Evolutionary conservation across 2,329 filamentous ascomycete genomes (phyloP).

Genomic region (Epichloe bromicola): DNA sequence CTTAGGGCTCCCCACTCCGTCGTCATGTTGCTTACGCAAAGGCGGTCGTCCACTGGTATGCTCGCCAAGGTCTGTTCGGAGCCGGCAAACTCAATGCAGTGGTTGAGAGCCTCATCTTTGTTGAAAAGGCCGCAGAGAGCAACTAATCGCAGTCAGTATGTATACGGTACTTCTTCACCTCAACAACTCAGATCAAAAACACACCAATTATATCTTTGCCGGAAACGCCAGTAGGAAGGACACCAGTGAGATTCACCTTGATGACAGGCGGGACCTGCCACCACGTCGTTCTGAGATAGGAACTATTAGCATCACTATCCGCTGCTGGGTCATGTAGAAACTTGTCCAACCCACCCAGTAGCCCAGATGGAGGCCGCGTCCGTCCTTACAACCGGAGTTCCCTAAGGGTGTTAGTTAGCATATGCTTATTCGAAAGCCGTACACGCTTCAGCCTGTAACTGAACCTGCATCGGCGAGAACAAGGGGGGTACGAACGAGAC

Average conservation of each 20-base stretch:
- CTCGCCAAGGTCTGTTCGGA: constrained; percentile 63
- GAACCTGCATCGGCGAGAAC: too few species aligned
- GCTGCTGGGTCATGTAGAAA: not conserved
- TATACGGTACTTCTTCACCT: constrained; percentile 25
- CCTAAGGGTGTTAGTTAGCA: not conserved
- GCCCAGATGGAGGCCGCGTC: constrained; percentile 82
- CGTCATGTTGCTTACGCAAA: constrained; percentile 59
- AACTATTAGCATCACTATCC: not conserved
- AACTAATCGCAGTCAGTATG: constrained; percentile 45
- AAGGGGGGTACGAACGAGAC: constrained; percentile 32
- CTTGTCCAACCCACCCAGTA: constrained; percentile 27
- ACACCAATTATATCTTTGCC: too few species aligned
- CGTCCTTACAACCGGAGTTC: constrained; percentile 68
- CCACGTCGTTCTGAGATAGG: constrained; percentile 52
- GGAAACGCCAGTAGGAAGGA: constrained; percentile 58
- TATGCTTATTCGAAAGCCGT: constrained; percentile 16
- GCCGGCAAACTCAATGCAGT: constrained; percentile 78
- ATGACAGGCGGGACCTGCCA: constrained; percentile 80
- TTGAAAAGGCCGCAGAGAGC: constrained; percentile 77
- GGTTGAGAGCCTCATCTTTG: constrained; percentile 83
- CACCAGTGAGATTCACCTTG: constrained; percentile 63
- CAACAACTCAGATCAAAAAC: too few species aligned
- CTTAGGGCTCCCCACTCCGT: constrained; percentile 64
- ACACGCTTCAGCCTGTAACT: too few species aligned
- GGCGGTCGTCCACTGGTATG: constrained; percentile 59